Evolutionary conservation across 805 yeast species (phyloP).

Genomic region (Saccharomycopsis javanensis): DNA sequence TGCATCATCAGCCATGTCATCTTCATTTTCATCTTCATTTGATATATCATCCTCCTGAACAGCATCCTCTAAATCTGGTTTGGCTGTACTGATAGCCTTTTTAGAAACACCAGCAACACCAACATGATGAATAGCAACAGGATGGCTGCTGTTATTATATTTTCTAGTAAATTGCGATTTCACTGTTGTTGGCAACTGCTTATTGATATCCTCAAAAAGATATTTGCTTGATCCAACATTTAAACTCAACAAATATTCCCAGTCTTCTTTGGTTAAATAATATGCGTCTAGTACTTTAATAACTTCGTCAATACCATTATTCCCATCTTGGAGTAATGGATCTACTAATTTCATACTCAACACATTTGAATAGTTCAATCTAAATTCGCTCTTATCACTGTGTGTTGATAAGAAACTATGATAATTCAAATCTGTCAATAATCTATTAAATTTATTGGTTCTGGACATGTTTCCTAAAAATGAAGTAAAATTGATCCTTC

Average conservation of each 20-base stretch:
- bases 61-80: slow-evolving; percentile 66
- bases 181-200: slow-evolving; percentile 63
- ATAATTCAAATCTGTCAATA: slow-evolving; percentile 79
- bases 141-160: slow-evolving; percentile 71
- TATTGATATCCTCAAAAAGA: slow-evolving; percentile 36
- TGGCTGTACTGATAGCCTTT: slow-evolving; percentile 24
- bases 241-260: slow-evolving; percentile 81
- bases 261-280: slow-evolving; percentile 81
- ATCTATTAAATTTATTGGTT: slow-evolving; percentile 62
- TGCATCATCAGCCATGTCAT: slow-evolving; percentile 33
- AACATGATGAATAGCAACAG: slow-evolving; percentile 71
- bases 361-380: slow-evolving; percentile 67
- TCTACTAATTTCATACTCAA: slow-evolving; percentile 44
- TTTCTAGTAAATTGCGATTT: slow-evolving; percentile 81
- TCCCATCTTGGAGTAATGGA: slow-evolving; percentile 49
- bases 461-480: slow-evolving; percentile 92
- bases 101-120: slow-evolving; percentile 38
- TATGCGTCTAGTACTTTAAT: slow-evolving; percentile 75
- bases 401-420: slow-evolving; percentile 76
- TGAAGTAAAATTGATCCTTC: slow-evolving; percentile 67
- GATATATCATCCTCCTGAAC: slow-evolving; percentile 46
- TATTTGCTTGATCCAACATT: slow-evolving; percentile 51
- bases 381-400: slow-evolving; percentile 62
- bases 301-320: slow-evolving; percentile 55
- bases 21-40: slow-evolving; percentile 37